Conservation (phyloP, 2,329 filamentous ascomycete species). For the Phaeophleospora eucalypticola region DNA sequence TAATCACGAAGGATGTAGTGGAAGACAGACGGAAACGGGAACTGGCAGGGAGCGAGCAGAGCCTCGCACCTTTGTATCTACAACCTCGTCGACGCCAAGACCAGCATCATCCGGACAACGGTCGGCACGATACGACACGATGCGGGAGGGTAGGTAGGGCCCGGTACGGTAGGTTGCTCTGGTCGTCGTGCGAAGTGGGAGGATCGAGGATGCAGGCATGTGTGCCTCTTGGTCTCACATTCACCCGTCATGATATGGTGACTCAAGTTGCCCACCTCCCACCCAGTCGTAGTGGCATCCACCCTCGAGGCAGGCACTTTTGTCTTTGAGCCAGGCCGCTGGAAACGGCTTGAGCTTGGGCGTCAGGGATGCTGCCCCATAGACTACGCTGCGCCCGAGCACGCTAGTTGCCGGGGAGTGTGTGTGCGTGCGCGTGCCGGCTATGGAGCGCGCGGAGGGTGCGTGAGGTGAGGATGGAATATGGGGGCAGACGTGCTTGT, state of each 20-base stretch:
- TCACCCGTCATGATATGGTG: conserved; percentile 4
- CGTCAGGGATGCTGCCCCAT: neutral
- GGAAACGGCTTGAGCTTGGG: conserved; percentile 5
- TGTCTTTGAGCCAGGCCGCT: conserved; percentile 16
- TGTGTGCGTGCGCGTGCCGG: too few relatives aligned
- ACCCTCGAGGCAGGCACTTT: conserved; percentile 2
- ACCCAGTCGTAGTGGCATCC: conserved; percentile 3
- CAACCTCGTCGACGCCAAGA: neutral
- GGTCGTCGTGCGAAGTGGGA: neutral
- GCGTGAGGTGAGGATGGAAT: too few relatives aligned
- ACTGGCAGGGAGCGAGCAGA: neutral
- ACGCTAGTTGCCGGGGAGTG: too few relatives aligned
- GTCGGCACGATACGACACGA: too few relatives aligned
- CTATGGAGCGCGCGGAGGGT: too few relatives aligned
- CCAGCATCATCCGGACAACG: neutral
- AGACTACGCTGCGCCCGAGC: too few relatives aligned
- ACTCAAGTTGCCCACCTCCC: conserved; percentile 18
- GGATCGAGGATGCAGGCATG: neutral
- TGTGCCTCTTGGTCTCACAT: neutral
- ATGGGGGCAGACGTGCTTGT: too few relatives aligned
- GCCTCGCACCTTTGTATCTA: neutral
- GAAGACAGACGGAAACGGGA: too few relatives aligned
- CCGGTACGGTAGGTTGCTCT: too few relatives aligned
- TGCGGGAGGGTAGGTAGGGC: too few relatives aligned
- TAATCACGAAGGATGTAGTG: neutral